These are phyloP conservation scores for Pneumocystis wakefieldiae DNA, from an alignment of 1,139 yeast genomes.

Conservation along the genomic window DNA sequence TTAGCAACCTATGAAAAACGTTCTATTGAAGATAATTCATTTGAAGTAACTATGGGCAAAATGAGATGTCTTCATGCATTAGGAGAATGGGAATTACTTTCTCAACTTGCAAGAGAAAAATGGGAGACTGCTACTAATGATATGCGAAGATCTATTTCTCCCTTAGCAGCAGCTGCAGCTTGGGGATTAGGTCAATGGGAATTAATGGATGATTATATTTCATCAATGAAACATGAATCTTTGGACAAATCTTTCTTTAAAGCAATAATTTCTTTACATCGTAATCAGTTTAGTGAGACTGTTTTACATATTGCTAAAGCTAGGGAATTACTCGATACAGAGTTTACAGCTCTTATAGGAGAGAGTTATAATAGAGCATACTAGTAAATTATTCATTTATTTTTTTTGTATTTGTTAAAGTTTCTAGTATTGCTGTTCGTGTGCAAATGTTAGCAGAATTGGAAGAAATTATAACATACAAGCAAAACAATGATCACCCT, in stretches of 20 bases:
- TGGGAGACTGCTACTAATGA: constrained; percentile 69
- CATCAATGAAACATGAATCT: constrained; percentile 78
- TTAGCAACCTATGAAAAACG: constrained; percentile 66
- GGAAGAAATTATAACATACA: constrained; percentile 85
- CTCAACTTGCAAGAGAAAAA: constrained; percentile 70
- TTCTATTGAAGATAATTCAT: constrained; percentile 31
- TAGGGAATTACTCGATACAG: constrained; percentile 78
- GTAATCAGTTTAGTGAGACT: constrained; percentile 76
- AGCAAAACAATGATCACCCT: constrained; percentile 66
- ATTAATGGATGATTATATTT: constrained; percentile 77
- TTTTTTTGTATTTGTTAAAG: neutral
- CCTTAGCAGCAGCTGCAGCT: constrained; percentile 95
- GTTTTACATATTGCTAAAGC: constrained; percentile 65
- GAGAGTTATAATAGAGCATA: constrained; percentile 96
- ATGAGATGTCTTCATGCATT: constrained; percentile 95
- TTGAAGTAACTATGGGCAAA: constrained; percentile 87
- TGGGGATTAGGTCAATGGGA: constrained; percentile 99
- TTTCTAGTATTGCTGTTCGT: constrained; percentile 69
- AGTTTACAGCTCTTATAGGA: constrained; percentile 83
- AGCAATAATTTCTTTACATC: constrained; percentile 72
- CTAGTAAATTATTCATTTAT: constrained; percentile 5
- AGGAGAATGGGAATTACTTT: constrained; percentile 93
- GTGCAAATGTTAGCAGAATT: constrained; percentile 94
- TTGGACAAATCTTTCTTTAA: constrained; percentile 92
- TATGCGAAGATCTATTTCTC: constrained; percentile 75